Conservation (phyloP, 305 asterid genomes). For the Solanum hybrid region DNA sequence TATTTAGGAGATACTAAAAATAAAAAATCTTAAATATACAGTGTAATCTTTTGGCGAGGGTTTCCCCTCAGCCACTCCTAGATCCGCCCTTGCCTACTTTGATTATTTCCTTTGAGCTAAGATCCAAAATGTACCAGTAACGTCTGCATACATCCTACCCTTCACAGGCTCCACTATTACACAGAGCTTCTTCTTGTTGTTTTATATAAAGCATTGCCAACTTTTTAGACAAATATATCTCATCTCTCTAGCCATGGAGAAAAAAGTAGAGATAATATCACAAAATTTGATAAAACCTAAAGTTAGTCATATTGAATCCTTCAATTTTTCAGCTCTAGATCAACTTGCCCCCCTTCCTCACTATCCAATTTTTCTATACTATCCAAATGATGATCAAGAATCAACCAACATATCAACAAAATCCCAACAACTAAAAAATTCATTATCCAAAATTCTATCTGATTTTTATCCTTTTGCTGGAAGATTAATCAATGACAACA, state of each 20-base stretch:
- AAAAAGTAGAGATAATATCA: background rate
- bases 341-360: background rate
- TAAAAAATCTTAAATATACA: background rate
- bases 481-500: background rate
- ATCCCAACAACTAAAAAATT: background rate
- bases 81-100: background rate
- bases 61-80: background rate
- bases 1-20: background rate
- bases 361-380: background rate
- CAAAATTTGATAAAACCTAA: background rate
- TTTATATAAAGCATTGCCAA: background rate
- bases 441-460: background rate
- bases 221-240: background rate
- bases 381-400: background rate
- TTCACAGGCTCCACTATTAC: background rate
- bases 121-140: background rate
- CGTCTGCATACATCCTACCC: accelerated
- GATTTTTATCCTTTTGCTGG: background rate
- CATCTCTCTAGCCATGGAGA: background rate
- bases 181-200: accelerated
- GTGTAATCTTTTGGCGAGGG: background rate
- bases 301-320: background rate
- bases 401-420: background rate
- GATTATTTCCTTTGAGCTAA: background rate
- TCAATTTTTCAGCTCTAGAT: background rate